Base-by-base conservation (phyloP, 225 moss, liverwort and hornwort genomes). In the Anthoceros angustus region DNA sequence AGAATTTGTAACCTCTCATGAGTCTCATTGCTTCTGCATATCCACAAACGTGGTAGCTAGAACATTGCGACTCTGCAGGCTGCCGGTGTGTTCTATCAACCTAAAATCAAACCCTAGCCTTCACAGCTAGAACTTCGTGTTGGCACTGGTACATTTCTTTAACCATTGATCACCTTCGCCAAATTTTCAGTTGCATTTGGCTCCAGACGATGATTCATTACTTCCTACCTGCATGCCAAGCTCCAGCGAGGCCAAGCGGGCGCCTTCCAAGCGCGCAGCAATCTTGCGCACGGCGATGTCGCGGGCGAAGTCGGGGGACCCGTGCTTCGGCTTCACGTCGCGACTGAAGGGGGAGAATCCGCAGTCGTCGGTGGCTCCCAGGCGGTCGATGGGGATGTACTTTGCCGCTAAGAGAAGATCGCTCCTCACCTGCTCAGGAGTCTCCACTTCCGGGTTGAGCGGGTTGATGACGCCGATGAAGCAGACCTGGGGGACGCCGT, bases 261-360 rank as follows among this genome's bases (percentile, higher is more conserved):
- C 73, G 65, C 85, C 80, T 5, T 82, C 70, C 62, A 85, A 64
- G n/a, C 80, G 73, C 6, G 77, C 73, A 21, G 68, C 39, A 48
- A 82, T 80, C 63, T 85, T 85, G 26, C 72, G 75, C 69, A 80
- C 72, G 21, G 82, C 85, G 32, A 80, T 72, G 64, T 85, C 80
- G 6, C 82, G 78, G 38, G 75, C 82, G 66, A 85, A 71, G 65
- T 82, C 85, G 11, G 77, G 82, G 8, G 82, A 79, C 20, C 82
- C 78, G 42, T 84, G 78, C 64, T 50, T 75, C 5, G 77, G 79
- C 61, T 84, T 84, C 2, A 84, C n/a, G 61, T 80, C 79, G 42
- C 77, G 74, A 67, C 75, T 79, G 71, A 85, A 85, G 2, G 84
- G 84, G 16, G 84, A 84, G 73, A 84, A 79, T 2, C 82, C 82